Evolutionary conservation across 106 monocot species (phyloP), one percentile per base, ranked within the genome.

Genomic region (Hemerocallis citrina): DNA sequence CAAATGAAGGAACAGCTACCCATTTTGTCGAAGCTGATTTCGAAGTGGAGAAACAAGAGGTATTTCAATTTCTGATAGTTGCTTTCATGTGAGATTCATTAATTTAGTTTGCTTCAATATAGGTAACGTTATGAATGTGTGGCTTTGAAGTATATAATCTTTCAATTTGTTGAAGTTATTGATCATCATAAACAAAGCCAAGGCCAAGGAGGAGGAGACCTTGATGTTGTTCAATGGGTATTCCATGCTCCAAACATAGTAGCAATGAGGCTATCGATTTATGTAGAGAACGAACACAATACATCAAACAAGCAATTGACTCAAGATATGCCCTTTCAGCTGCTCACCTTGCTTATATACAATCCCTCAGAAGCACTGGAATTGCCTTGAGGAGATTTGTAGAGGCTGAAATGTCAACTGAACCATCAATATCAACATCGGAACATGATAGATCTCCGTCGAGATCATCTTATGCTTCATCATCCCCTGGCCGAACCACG

Each of bases 381-480:
- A 72, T 56, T 38, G 82, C 86, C 30, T 52, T 92, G 21, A 44
- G 77, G 36, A 59, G 72, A 51, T 86, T 83, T 13, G 75, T 74
- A 13, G 92, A 92, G 78, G 67, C 74, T 35, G 86, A 91, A 57
- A 45, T 69, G 23, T 68, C 67, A 50, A 52, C 55, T 11, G 86
- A 83, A 28, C 62, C 82, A 21, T 75, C 74, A 27, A 35, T 73
- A 10, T 77, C 74, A 17, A 69, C 74, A 52, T 78, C 79, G 36
- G 92, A 87, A 39, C 62, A 32, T 10, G 92, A 87, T 41, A 86
- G 80, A 29, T 72, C 83, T 8, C 80, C 84, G 0, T 78, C 83
- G 12, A 83, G 72, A 68, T 91, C 85, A 27, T 91, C 90, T 20
- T 79, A 68, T 66, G 81, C 89, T 24, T 92, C 83, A 3, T 74